Base-by-base conservation (phyloP, 257 asterid genomes). In the Marsdenia floribunda region DNA sequence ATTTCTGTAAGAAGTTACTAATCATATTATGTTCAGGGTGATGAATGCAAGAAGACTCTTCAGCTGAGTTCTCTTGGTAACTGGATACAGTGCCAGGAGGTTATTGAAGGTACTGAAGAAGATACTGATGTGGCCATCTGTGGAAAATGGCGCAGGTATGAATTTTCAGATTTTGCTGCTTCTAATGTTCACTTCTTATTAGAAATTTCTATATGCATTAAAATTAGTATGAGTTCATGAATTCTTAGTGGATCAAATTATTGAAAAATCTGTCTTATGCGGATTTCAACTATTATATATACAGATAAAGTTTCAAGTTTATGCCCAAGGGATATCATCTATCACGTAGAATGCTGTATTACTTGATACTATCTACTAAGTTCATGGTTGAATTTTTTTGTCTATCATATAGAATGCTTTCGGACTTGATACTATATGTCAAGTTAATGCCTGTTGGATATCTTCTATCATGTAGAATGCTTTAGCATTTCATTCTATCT, bases 91-190 rank as follows among this genome's bases (percentile, higher is more conserved):
- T 93, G 97, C 75, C 91, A 80, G 66, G 96, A 81, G 86, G 81
- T 82, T 75, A 78, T 88, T 18, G 84, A 78, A 68, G 90, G 96
- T 60, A 59, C 74, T 68, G 90, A 89, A 61, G 85, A 85, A 76
- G 88, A 78, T 71, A 79, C 58, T 76, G 96, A 93, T 74, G 96
- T 88, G 79, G 82, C 87, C 42, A 76, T 88, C 15, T 93, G 98
- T 67, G 96, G 87, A 69, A 93, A 93, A 81, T 91, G 97, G 97
- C 96, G 96, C 83, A 91, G 98, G 98, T 91, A 82, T 70, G 54
- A 3, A 21, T 73, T 2, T 18, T 44, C 37, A 19, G 2, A 29
- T 46, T n/a, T 68, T 73, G 49, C 9, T 75, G 60, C 73, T 67
- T 68, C 40, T 64, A 10, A 4, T 54, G 18, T 24, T 55, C 26